Base-by-base conservation (phyloP, 2,329 filamentous ascomycete genomes). In the Claviceps purpurea region DNA sequence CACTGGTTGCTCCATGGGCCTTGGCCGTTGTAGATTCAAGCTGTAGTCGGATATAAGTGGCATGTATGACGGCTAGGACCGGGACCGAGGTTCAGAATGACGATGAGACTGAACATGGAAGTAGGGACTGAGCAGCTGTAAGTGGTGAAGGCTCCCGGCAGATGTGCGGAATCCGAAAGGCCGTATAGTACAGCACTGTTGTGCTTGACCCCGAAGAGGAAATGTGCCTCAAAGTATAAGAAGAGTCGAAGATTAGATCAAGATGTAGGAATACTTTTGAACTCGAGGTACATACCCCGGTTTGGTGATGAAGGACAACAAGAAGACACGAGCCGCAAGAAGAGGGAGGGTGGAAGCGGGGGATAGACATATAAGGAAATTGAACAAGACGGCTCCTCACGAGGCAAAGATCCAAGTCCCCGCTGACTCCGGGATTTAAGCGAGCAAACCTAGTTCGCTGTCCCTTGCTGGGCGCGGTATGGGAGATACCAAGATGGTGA, bases 281-380 rank as follows among this genome's bases (percentile, higher is more conserved):
- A 24, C 13, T 22, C 6, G 41, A 13, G 10, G 14, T 24, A 18
- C 20, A 22, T 18, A 18, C 6, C 20, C 38, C 10, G 38, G 47
- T 6, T 22, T 37, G 26, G 42, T 37, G 37, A 49, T 44, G 46
- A 44, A 22, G 16, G 34, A 26, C 18, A 49, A 34, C 30, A 44
- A 56, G 56, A 51, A 56, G 57, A 59, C 54, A 56, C 55, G 59
- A 60, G 59, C 57, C 20, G 24, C 26, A 22, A 24, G 6, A 30
- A 44, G 38, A 49, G 51, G 59, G 57, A 58, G 64, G 63, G 60
- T 45, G 59, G 57, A 57, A 64, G 63, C 60, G 62, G 60, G 60
- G 64, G 58, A 61, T 65, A 63, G 56, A 61, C 61, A 64, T 65
- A 66, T 58, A 62, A 66, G 66, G 57, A 62, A 58, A 34, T 34